Conservation (phyloP, 257 asterid genomes). For the Fraxinus excelsior region DNA sequence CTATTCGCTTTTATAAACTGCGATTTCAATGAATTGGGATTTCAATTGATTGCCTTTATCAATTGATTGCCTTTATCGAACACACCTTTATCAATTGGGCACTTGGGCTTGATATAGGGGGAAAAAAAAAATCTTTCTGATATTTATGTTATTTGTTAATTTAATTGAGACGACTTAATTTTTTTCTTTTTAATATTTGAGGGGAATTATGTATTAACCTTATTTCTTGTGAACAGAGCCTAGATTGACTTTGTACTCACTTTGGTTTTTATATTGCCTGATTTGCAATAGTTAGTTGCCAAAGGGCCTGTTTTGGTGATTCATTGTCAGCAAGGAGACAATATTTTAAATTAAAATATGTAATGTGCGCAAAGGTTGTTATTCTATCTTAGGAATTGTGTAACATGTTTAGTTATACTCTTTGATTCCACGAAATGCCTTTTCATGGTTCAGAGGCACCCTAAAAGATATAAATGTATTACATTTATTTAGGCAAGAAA, state of each 20-base stretch:
- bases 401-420: neutral
- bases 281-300: conserved; percentile 26
- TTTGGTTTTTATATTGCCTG: conserved; percentile 23
- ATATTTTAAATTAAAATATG: neutral
- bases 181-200: too few species aligned
- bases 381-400: neutral
- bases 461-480: neutral
- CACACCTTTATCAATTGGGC: too few species aligned
- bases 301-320: conserved; percentile 27
- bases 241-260: conserved; percentile 40
- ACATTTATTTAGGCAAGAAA: neutral
- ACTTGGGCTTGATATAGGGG: too few species aligned
- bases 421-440: neutral
- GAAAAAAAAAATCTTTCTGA: too few species aligned
- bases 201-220: neutral
- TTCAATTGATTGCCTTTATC: too few species aligned
- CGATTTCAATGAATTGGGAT: too few species aligned
- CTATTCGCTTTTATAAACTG: too few species aligned
- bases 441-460: neutral
- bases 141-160: too few species aligned
- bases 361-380: neutral
- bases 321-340: conserved; percentile 21
- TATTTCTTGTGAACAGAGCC: neutral
- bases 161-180: too few species aligned
- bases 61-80: too few species aligned